Conservation (phyloP, 495 filamentous ascomycete genomes). For the Xylaria longipes region DNA sequence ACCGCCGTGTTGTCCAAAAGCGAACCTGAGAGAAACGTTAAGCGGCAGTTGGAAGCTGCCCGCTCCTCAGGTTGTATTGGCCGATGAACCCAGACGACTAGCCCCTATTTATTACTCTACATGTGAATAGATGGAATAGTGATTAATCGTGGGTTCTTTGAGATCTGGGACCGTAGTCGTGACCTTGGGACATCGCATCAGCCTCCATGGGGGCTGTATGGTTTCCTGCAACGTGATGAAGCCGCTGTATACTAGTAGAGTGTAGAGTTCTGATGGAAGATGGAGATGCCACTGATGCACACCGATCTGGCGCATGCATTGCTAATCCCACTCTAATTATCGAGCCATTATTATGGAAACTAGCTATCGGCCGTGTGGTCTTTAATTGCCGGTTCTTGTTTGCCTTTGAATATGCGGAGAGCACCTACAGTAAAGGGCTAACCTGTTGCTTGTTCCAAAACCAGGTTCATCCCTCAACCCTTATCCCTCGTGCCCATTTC, state of each 20-base stretch:
- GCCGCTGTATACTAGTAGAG: not conserved
- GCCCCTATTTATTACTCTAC: conserved; percentile 12
- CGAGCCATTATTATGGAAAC: conserved; percentile 9
- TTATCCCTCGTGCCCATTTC: conserved; percentile 10
- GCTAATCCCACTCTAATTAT: conserved; percentile 13
- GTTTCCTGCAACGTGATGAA: conserved; percentile 17
- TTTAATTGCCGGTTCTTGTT: conserved; percentile 27
- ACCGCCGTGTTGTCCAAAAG: conserved; percentile 22
- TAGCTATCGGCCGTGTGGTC: conserved; percentile 32
- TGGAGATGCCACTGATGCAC: conserved; percentile 9
- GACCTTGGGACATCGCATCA: not conserved
- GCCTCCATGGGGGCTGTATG: conserved; percentile 17
- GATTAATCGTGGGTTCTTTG: not conserved
- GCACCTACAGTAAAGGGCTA: conserved; percentile 30
- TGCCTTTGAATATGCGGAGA: conserved; percentile 11
- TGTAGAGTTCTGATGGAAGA: conserved; percentile 13
- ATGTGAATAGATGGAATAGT: not conserved
- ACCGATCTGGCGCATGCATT: conserved; percentile 20
- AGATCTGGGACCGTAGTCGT: not conserved
- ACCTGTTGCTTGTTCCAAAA: conserved; percentile 15
- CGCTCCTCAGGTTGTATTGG: conserved; percentile 22
- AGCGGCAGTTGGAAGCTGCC: conserved; percentile 26
- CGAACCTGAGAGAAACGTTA: conserved; percentile 25
- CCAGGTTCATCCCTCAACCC: conserved; percentile 22
- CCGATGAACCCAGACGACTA: conserved; percentile 16